phyloP scores from a whole-genome alignment of 2,329 filamentous ascomycete species.

The Fusarium robinianum region DNA sequence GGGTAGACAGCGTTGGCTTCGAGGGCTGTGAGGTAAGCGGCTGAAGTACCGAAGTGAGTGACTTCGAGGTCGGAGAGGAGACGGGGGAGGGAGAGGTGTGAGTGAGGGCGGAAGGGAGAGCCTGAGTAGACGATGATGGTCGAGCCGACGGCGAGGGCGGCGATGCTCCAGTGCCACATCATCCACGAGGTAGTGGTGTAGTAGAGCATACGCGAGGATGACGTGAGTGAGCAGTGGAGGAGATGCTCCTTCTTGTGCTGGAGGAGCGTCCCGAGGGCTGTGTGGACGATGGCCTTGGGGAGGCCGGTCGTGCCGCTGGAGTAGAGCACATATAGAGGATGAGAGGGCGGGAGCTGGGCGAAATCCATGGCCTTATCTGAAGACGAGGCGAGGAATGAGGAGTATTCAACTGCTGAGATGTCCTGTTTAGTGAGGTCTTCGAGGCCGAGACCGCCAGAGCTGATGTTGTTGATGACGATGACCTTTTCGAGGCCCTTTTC shows the following conservation, averaged over 20 bases:
- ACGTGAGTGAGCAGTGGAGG: conserved; percentile 79
- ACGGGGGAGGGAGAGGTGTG: conserved; percentile 78
- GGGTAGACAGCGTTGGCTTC: conserved; percentile 75
- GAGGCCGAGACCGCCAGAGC: conserved; percentile 47
- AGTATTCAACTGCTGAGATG: conserved; percentile 51
- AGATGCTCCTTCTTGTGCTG: conserved; percentile 98
- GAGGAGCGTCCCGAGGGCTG: conserved; percentile 83
- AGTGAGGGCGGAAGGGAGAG: conserved; percentile 81
- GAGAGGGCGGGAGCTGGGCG: conserved; percentile 77
- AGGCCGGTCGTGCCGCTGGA: conserved; percentile 85
- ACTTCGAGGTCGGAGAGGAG: conserved; percentile 81
- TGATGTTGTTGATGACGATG: conserved; percentile 73
- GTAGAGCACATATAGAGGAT: conserved; percentile 93
- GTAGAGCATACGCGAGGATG: conserved; percentile 79
- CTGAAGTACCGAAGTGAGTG: conserved; percentile 93
- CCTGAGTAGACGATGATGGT: conserved; percentile 90
- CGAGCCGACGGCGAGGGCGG: conserved; percentile 79
- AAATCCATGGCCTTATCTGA: conserved; percentile 62
- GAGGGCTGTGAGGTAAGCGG: conserved; percentile 88
- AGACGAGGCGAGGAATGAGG: conserved; percentile 49
- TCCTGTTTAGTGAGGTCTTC: conserved; percentile 47
- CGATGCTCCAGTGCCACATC: conserved; percentile 99
- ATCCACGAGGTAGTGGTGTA: conserved; percentile 98
- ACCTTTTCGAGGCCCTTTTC: conserved; percentile 67
- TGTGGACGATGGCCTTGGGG: conserved; percentile 95